These are phyloP conservation scores for Arabidopsis hybrid DNA, from an alignment of 441 rosid species.

Conservation along the genomic window DNA sequence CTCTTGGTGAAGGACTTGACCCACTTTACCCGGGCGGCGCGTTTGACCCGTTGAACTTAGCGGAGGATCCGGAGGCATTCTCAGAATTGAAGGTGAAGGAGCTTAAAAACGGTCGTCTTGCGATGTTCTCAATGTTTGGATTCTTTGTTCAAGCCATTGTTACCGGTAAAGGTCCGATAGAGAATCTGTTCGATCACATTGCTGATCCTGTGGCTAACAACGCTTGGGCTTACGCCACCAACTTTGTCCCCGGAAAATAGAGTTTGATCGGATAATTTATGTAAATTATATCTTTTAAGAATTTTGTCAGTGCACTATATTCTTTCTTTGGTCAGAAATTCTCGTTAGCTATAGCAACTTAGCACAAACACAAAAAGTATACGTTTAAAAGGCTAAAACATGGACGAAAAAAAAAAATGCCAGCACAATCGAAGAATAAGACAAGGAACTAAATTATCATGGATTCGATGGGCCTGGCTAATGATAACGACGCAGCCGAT, in stretches of 20 bases:
- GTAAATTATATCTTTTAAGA: background rate
- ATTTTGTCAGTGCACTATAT: constrained; percentile 7
- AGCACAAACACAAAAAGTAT: background rate
- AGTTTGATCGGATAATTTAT: background rate
- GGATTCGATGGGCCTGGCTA: too few species aligned
- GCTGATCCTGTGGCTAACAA: constrained; percentile 95
- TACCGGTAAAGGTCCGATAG: constrained; percentile 95
- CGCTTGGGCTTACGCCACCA: constrained; percentile 43
- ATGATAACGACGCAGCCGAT: too few species aligned
- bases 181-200: constrained; percentile 80
- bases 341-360: background rate
- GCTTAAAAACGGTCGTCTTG: constrained; percentile 90
- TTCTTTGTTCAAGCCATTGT: constrained; percentile 97
- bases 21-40: too few species aligned
- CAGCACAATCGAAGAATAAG: too few species aligned
- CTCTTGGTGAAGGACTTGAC: background rate
- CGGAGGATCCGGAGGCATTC: constrained; percentile 87
- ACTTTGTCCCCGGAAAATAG: constrained; percentile 41
- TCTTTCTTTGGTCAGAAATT: background rate
- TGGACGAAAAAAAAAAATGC: too few species aligned
- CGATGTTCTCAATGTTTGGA: constrained; percentile 97
- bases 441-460: too few species aligned
- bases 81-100: constrained; percentile 88
- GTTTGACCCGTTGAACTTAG: constrained; percentile 52
- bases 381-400: background rate